phyloP scores from a whole-genome alignment of 345 rosid species.

The Acer yangbiense region DNA sequence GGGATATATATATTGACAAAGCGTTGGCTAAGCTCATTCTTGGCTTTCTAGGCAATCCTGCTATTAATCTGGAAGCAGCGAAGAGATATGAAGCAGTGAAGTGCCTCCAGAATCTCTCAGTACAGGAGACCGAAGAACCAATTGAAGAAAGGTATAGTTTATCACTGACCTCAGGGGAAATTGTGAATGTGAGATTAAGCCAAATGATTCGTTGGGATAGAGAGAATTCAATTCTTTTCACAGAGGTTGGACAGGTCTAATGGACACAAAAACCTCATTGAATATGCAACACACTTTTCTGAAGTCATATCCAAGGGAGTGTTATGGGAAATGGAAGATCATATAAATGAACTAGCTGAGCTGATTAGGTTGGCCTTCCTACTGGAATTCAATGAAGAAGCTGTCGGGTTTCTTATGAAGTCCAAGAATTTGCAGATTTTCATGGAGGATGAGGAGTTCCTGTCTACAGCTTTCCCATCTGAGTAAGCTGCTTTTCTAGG shows the following conservation, averaged over 20 bases:
- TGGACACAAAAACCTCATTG: slow-evolving; percentile 38
- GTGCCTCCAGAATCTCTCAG: slow-evolving; percentile 38
- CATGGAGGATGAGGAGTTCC: slow-evolving; percentile 54
- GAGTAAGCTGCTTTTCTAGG: slow-evolving; percentile 14
- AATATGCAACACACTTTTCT: slow-evolving; percentile 56
- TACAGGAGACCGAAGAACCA: slow-evolving; percentile 42
- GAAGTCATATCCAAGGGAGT: slow-evolving; percentile 55
- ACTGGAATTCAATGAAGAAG: slow-evolving; percentile 50
- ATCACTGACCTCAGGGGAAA: slow-evolving; percentile 42
- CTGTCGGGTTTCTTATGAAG: slow-evolving; percentile 52
- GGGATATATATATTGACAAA: slow-evolving; percentile 32
- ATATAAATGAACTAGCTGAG: slow-evolving; percentile 42
- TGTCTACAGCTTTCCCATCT: slow-evolving; percentile 37
- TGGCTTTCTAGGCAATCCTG: slow-evolving; percentile 56
- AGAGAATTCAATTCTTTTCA: slow-evolving; percentile 39
- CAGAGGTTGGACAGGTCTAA: slow-evolving; percentile 42
- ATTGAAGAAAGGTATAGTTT: slow-evolving; percentile 39
- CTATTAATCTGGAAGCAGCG: slow-evolving; percentile 42
- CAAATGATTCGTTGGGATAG: slow-evolving; percentile 59
- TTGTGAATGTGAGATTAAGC: slow-evolving; percentile 25
- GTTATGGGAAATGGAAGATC: slow-evolving; percentile 55
- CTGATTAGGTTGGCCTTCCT: slow-evolving; percentile 59
- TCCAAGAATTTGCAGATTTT: slow-evolving; percentile 54
- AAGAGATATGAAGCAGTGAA: slow-evolving; percentile 49
- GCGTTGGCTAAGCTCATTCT: slow-evolving; percentile 56